These are phyloP conservation scores for Durotheca rogersii DNA, from an alignment of 495 filamentous ascomycete genomes.

Conservation along the genomic window DNA sequence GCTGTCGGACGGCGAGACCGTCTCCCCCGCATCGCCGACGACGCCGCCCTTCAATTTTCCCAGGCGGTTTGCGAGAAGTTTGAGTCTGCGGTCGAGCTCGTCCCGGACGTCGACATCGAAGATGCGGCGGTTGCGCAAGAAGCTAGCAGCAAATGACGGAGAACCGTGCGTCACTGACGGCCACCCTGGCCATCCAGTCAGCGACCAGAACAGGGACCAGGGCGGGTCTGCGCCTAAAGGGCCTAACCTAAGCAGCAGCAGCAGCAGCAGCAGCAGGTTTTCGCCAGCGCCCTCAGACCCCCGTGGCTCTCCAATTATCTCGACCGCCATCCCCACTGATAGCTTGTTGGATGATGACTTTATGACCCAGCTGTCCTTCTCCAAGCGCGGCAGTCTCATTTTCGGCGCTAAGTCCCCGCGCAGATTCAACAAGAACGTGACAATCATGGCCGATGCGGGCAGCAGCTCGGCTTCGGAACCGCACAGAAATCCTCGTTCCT, in stretches of 20 bases:
- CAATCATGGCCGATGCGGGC: conserved; percentile 24
- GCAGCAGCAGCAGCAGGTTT: conserved; percentile 24
- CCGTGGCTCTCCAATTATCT: conserved; percentile 46
- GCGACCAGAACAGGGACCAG: conserved; percentile 29
- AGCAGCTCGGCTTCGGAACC: conserved; percentile 4
- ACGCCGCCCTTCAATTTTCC: conserved; percentile 37
- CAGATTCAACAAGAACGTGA: conserved; percentile 21
- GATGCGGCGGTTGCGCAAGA: conserved; percentile 40
- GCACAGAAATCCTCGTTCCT: conserved; percentile 24
- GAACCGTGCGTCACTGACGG: conserved; percentile 12
- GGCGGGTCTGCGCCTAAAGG: conserved; percentile 26
- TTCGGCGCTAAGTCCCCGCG: conserved; percentile 53
- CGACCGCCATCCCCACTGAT: conserved; percentile 54
- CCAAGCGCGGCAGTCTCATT: conserved; percentile 65
- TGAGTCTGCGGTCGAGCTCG: conserved; percentile 40
- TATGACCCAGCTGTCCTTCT: conserved; percentile 53
- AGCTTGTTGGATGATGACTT: conserved; percentile 54
- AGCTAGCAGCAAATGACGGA: conserved; percentile 22
- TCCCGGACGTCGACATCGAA: conserved; percentile 25
- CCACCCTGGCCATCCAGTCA: conserved; percentile 31
- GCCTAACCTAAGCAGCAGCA: no score
- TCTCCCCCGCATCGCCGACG: conserved; percentile 35
- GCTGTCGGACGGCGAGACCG: conserved; percentile 26
- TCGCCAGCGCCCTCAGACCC: conserved; percentile 21
- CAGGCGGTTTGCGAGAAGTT: conserved; percentile 40